A percentile compares a stretch with the other conserved stretches of the same genome.
Evolutionary conservation across 768 basidiomycete genomes (phyloP).

Genomic region (Trametes sanguinea): DNA sequence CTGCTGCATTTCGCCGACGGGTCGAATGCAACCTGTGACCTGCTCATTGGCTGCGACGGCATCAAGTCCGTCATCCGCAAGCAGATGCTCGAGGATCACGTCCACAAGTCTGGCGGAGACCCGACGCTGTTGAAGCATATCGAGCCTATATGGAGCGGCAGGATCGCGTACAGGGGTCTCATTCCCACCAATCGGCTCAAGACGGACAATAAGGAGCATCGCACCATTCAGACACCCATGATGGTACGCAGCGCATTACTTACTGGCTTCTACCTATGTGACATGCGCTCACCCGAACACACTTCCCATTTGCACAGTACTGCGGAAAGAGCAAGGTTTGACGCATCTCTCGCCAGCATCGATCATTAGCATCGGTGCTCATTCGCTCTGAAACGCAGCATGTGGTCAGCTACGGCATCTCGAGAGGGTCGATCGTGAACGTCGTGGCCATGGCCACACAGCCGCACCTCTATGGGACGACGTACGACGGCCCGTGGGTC

Average conservation of each 20-base stretch:
- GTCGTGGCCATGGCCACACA: constrained; percentile 46
- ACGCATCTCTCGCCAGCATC: background rate
- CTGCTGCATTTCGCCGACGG: constrained; percentile 32
- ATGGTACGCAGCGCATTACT: constrained; percentile 39
- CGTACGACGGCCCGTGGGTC: constrained; percentile 31
- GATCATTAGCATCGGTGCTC: background rate
- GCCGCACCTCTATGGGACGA: constrained; percentile 36
- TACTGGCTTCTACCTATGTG: background rate
- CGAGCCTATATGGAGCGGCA: constrained; percentile 50
- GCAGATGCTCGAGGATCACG: constrained; percentile 33
- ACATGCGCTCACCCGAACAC: background rate
- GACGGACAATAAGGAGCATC: constrained; percentile 27
- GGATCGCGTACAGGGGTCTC: constrained; percentile 47
- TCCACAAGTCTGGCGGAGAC: constrained; percentile 14
- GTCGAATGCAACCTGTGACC: constrained; percentile 32
- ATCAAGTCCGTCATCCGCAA: constrained; percentile 36
- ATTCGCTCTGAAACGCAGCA: constrained; percentile 34
- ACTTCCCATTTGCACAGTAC: constrained; percentile 35
- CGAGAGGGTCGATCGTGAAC: constrained; percentile 45
- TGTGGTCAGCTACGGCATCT: constrained; percentile 51
- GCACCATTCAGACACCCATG: constrained; percentile 41
- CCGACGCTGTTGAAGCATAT: constrained; percentile 35
- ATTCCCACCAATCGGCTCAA: constrained; percentile 43
- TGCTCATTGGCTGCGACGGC: constrained; percentile 37
- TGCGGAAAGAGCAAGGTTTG: constrained; percentile 49